phyloP scores from a whole-genome alignment of 106 monocot genomes.

The Allium cepa region DNA sequence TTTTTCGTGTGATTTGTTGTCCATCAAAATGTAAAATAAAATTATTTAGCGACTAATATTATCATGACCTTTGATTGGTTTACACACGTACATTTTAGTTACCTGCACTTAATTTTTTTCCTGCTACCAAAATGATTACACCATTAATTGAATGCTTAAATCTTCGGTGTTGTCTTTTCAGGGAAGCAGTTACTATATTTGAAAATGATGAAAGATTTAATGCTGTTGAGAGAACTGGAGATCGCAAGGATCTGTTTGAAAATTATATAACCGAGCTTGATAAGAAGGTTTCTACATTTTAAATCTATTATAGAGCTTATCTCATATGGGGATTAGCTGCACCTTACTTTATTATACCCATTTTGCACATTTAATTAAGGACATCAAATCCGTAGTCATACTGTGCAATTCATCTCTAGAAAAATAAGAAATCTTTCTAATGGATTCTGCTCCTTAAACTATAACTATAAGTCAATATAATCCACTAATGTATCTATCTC shows the following conservation, averaged over 20 bases:
- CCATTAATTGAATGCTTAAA: neutral
- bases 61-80: no score
- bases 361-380: neutral
- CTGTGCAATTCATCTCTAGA: no score
- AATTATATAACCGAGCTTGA: constrained; percentile 72
- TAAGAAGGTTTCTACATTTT: constrained; percentile 59
- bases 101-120: neutral
- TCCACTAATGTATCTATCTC: no score
- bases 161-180: constrained; percentile 21
- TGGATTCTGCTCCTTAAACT: no score
- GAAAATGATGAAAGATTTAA: constrained; percentile 86
- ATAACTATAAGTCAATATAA: no score
- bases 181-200: constrained; percentile 86
- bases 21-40: no score
- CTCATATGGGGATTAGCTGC: no score
- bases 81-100: no score
- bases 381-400: no score
- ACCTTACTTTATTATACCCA: neutral
- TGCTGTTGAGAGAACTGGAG: constrained; percentile 81
- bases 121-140: neutral
- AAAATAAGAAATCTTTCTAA: no score
- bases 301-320: no score
- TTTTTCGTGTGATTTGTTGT: constrained; percentile 9
- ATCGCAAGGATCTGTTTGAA: constrained; percentile 93
- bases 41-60: no score